Evolutionary conservation across 139 green algal species (phyloP), one percentile per base, ranked within the genome.

Genomic region (Chlorella vulgaris): DNA sequence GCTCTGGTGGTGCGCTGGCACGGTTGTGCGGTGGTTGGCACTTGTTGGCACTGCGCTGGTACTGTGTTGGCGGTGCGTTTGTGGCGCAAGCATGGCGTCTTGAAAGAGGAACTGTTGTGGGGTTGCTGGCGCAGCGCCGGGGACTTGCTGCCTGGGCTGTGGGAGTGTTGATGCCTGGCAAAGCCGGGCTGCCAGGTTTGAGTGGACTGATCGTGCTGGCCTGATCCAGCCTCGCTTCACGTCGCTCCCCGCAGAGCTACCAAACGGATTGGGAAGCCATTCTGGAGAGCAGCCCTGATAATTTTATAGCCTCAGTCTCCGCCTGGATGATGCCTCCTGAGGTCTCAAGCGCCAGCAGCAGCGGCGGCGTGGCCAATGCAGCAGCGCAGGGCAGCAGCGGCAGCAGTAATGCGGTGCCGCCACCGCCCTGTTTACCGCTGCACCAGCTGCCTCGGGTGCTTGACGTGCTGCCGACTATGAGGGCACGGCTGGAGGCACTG

Each of bases 251-350:
- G 74, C 83, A 85, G 73, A 82, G 89, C 76, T 93, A 93, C 81
- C 93, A 98, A 87, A 89, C 93, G 35, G 95, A 98, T 85, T 98
- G 95, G 95, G 94, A 97, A 83, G 95, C 94, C 39, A 97, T 98
- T 69, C 84, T 98, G 75, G 78, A 87, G 28, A 89, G 89, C 68
- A 88, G 89, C 74, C 89, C 91, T 3, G 71, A 91, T 28, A 36
- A 87, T 29, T 98, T 98, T 80, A 85, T 89, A 1, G 76, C 63
- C 5, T 83, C 79, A 2, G 82, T 95, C 1, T 65, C 51, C 38
- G 4, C 60, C 5, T 95, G 91, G 91, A 78, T 95, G 80, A 35
- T 70, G 36, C 77, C 67, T 1, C 65, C 76, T 24, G 82, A 81
- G 53, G n/a, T 81, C 28, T 38, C 6, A n/a, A 58, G 40, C 42